These are phyloP conservation scores for Ceriops decandra DNA, from an alignment of 345 rosid genomes.

Conservation along the genomic window DNA sequence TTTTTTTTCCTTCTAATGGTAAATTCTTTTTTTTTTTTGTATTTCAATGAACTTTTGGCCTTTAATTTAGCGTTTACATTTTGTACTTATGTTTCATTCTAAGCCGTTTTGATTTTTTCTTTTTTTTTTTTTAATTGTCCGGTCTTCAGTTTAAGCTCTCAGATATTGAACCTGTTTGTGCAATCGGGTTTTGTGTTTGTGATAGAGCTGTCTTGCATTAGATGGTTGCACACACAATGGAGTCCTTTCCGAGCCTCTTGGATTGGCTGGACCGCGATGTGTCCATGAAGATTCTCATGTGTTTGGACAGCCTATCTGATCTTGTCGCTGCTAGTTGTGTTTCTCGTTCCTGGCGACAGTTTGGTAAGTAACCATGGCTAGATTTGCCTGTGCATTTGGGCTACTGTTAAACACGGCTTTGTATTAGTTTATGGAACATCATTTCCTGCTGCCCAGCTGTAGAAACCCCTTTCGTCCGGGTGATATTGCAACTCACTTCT, in stretches of 20 bases:
- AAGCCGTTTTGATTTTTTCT: neutral
- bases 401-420: neutral
- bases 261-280: conserved; percentile 41
- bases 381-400: neutral
- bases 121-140: neutral
- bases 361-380: conserved; percentile 43
- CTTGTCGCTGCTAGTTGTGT: conserved; percentile 59
- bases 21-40: neutral
- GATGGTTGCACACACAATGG: conserved; percentile 26
- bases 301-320: conserved; percentile 64
- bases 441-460: too few species aligned
- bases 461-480: too few species aligned
- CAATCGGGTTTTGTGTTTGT: conserved; percentile 14
- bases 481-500: too few species aligned
- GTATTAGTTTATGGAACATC: neutral
- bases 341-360: conserved; percentile 61
- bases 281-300: conserved; percentile 42
- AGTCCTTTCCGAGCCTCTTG: conserved; percentile 47
- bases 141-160: neutral
- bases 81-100: neutral
- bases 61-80: neutral
- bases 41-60: neutral
- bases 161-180: neutral
- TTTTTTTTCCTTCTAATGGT: neutral
- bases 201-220: neutral